Conservation (phyloP, 2,329 filamentous ascomycete species). For the Colletotrichum somersetense region DNA sequence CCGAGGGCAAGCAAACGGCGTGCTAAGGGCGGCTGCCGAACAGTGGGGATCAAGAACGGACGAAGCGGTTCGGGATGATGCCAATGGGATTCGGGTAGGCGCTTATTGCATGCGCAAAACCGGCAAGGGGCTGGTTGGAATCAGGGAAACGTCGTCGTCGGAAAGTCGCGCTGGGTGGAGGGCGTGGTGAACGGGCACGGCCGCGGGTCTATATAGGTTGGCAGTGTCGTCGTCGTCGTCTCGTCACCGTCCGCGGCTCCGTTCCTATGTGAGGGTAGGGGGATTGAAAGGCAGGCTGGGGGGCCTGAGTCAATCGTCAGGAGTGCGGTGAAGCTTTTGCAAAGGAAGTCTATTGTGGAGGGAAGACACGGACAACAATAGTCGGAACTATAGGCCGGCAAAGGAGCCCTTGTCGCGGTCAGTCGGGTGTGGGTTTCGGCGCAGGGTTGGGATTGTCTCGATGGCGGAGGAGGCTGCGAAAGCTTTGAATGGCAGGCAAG, state of each 20-base stretch:
- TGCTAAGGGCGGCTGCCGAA: constrained; percentile 7
- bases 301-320: constrained; percentile 36
- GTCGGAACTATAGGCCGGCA: constrained; percentile 25
- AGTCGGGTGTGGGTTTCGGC: constrained; percentile 35
- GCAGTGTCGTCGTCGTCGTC: not conserved
- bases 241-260: not conserved
- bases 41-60: constrained; percentile 12
- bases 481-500: constrained; percentile 37
- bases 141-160: constrained; percentile 11
- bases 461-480: constrained; percentile 27
- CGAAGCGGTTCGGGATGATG: constrained; percentile 17
- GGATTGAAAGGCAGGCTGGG: constrained; percentile 33
- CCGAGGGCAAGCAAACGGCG: constrained; percentile 15
- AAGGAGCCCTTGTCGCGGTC: constrained; percentile 41
- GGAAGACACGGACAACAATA: constrained; percentile 26
- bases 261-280: constrained; percentile 21
- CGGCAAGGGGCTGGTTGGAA: constrained; percentile 2
- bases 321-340: constrained; percentile 25
- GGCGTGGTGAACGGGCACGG: constrained; percentile 15
- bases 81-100: constrained; percentile 4
- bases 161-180: constrained; percentile 24
- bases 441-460: constrained; percentile 39
- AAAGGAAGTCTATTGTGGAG: constrained; percentile 38
- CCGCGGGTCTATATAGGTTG: constrained; percentile 24
- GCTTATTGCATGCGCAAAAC: constrained; percentile 26